phyloP scores from a whole-genome alignment of 306 rosid genomes.

The Gillenia trifoliata region DNA sequence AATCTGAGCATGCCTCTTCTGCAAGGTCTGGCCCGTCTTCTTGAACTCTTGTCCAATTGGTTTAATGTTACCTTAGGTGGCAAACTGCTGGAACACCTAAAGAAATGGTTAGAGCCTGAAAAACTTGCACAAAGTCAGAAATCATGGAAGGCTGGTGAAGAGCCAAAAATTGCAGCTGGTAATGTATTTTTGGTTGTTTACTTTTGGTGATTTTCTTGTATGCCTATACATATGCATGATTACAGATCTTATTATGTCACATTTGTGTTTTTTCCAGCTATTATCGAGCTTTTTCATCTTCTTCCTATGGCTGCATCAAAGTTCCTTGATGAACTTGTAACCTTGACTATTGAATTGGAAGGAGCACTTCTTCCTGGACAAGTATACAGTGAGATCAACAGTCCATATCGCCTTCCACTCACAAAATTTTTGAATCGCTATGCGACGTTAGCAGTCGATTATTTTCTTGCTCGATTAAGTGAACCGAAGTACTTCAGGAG shows the following conservation, averaged over 20 bases:
- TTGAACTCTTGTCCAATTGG: slow-evolving; percentile 95
- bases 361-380: slow-evolving; percentile 97
- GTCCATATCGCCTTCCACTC: slow-evolving; percentile 93
- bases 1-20: slow-evolving; percentile 98
- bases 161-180: slow-evolving; percentile 99
- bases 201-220: slow-evolving; percentile 18
- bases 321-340: slow-evolving; percentile 96
- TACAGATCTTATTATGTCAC: slow-evolving; percentile 14
- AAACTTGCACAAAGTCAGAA: slow-evolving; percentile 95
- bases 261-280: slow-evolving; percentile 60
- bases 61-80: slow-evolving; percentile 96
- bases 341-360: slow-evolving; percentile 96
- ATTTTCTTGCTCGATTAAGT: slow-evolving; percentile 86
- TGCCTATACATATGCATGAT: slow-evolving; percentile 14
- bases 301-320: slow-evolving; percentile 95
- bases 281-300: slow-evolving; percentile 95
- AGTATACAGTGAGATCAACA: slow-evolving; percentile 91
- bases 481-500: slow-evolving; percentile 95
- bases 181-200: slow-evolving; percentile 25
- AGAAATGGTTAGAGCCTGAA: slow-evolving; percentile 99
- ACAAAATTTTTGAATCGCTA: slow-evolving; percentile 91
- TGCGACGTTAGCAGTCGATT: slow-evolving; percentile 80
- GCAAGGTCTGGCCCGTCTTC: slow-evolving; percentile 95
- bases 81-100: slow-evolving; percentile 88
- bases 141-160: slow-evolving; percentile 99